Percentiles rank a stretch among this genome's conserved stretches.
Evolutionary conservation across 371 early-diverging fungal genomes (phyloP).

Genomic region (Circinella umbellata): DNA sequence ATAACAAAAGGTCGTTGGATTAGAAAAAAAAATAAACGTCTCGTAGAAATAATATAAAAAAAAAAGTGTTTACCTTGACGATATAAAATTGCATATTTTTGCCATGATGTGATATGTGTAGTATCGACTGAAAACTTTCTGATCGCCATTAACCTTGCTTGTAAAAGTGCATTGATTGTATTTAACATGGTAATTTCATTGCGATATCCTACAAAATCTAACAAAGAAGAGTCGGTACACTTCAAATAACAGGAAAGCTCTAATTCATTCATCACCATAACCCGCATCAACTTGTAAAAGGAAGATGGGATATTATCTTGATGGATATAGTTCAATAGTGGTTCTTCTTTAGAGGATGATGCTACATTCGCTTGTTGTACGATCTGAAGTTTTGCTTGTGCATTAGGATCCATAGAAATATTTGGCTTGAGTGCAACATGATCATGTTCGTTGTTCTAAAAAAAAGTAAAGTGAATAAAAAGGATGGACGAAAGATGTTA

Average conservation of each 20-base stretch:
- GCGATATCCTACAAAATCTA: slow-evolving; percentile 52
- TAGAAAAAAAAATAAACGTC: not conserved
- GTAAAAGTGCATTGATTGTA: slow-evolving; percentile 36
- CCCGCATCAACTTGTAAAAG: slow-evolving; percentile 60
- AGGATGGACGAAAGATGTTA: not conserved
- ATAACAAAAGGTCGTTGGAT: not conserved
- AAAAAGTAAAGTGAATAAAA: not conserved
- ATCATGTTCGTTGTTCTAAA: slow-evolving; percentile 54
- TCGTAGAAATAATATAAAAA: too few relatives aligned
- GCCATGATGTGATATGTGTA: slow-evolving; percentile 29
- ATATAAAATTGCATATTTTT: slow-evolving; percentile 55
- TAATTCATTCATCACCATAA: slow-evolving; percentile 62
- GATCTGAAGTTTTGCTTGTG: slow-evolving; percentile 44
- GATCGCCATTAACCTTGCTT: slow-evolving; percentile 33
- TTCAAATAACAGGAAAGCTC: slow-evolving; percentile 40
- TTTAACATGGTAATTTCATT: slow-evolving; percentile 61
- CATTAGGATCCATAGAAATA: slow-evolving; percentile 62
- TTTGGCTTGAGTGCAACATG: slow-evolving; percentile 58
- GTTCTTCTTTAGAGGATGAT: slow-evolving; percentile 35
- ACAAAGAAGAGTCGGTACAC: slow-evolving; percentile 19
- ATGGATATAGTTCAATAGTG: slow-evolving; percentile 51
- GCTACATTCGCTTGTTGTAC: slow-evolving; percentile 40
- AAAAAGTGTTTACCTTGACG: slow-evolving; percentile 40
- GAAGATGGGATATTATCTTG: slow-evolving; percentile 41
- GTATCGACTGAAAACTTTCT: slow-evolving; percentile 19